A percentile compares a stretch with the other conserved stretches of the same genome.
Conservation (phyloP, 176 grass and related monocot genomes). For the Aegilops speltoides region DNA sequence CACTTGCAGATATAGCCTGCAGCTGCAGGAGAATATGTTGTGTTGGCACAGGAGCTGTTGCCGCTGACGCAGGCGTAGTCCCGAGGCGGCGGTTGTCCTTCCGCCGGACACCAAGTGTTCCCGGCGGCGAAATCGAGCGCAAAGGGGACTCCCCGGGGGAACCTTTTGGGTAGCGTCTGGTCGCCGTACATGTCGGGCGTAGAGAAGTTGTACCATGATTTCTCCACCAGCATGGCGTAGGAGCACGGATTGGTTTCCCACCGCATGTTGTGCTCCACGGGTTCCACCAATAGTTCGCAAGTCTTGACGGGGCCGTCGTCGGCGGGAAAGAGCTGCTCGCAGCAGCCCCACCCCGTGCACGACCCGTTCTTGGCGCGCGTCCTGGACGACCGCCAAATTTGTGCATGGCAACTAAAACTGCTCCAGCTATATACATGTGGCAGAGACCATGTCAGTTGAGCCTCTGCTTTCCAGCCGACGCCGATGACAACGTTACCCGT, state of each 20-base stretch:
- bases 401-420: background rate
- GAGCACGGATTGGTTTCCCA: background rate
- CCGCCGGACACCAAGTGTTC: too few relatives aligned
- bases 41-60: too few relatives aligned
- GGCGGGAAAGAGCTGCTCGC: rapidly evolving
- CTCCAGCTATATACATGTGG: background rate
- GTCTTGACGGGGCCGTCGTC: too few relatives aligned
- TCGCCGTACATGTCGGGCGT: background rate
- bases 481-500: background rate
- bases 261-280: background rate
- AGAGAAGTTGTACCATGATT: background rate
- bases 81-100: too few relatives aligned
- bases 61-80: too few relatives aligned
- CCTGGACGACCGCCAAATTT: background rate
- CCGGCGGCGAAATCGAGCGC: background rate
- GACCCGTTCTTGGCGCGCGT: too few relatives aligned
- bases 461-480: background rate
- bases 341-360: too few relatives aligned
- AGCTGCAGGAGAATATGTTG: too few relatives aligned
- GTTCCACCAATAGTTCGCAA: too few relatives aligned
- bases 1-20: too few relatives aligned
- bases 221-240: background rate
- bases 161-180: background rate
- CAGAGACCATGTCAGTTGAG: background rate
- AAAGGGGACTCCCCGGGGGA: background rate